A percentile compares a stretch with the other conserved stretches of the same genome.
Evolutionary conservation across 225 moss, liverwort and hornwort genomes (phyloP).

Genomic region (Polytrichum formosum): DNA sequence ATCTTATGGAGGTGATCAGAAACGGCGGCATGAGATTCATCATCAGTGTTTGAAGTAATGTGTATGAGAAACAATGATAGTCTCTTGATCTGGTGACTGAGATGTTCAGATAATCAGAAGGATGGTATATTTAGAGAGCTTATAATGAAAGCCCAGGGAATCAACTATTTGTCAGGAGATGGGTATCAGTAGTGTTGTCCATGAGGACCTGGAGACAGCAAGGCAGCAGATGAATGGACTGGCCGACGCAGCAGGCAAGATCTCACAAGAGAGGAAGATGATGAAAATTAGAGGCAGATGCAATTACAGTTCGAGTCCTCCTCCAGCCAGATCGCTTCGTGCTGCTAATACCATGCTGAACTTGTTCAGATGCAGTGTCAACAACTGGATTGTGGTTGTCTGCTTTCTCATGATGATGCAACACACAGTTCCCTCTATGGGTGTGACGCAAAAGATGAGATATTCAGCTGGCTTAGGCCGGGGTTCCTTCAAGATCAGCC

Average conservation of each 20-base stretch:
- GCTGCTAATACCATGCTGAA: background rate
- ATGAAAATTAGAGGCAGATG: background rate
- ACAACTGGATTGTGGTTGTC: background rate
- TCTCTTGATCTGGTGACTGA: too few species aligned
- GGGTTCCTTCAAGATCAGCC: background rate
- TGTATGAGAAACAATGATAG: too few species aligned
- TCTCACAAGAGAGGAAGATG: background rate
- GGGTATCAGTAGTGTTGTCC: background rate
- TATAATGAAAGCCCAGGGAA: too few species aligned
- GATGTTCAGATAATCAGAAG: too few species aligned
- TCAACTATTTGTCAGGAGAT: too few species aligned
- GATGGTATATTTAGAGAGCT: too few species aligned
- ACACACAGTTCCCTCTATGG: background rate
- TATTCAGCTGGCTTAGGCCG: background rate
- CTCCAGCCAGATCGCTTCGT: background rate
- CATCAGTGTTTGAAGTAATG: too few species aligned
- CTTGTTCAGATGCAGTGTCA: background rate
- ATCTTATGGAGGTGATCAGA: too few species aligned
- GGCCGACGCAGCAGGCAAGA: background rate
- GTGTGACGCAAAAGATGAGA: background rate
- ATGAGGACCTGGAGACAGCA: background rate
- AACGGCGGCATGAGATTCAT: too few species aligned
- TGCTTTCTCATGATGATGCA: background rate
- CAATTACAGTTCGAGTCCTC: background rate
- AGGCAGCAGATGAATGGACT: background rate